These are phyloP conservation scores for Botryosphaeria agaves DNA, from an alignment of 2,329 filamentous ascomycete genomes.

Conservation along the genomic window DNA sequence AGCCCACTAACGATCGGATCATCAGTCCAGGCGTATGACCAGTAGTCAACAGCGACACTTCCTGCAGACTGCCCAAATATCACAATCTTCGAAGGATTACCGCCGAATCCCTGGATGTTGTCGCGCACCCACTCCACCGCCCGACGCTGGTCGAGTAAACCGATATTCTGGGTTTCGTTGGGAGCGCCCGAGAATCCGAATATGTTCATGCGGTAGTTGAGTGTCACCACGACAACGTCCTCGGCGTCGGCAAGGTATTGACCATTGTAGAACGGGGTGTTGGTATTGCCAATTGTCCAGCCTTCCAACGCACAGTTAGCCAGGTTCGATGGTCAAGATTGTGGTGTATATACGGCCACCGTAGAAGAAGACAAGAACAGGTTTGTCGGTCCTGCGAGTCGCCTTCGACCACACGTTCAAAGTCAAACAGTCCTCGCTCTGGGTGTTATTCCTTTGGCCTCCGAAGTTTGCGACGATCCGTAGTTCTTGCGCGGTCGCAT, in stretches of 20 bases:
- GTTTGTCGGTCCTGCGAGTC: conserved; percentile 9
- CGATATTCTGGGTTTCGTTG: conserved; percentile 25
- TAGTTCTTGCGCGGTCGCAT: background rate
- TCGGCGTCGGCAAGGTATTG: conserved; percentile 17
- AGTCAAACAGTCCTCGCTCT: conserved; percentile 17
- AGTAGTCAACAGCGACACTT: conserved; percentile 13
- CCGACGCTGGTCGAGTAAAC: conserved; percentile 34
- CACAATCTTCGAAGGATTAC: conserved; percentile 27
- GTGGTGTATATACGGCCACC: conserved; percentile 17
- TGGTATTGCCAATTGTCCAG: conserved; percentile 17
- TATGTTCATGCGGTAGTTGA: conserved; percentile 26
- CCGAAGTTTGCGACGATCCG: background rate
- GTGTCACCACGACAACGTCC: conserved; percentile 23
- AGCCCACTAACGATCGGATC: conserved; percentile 20
- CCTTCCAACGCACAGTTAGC: conserved; percentile 7
- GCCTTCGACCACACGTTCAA: conserved; percentile 17
- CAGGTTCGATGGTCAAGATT: background rate
- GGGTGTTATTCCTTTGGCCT: background rate
- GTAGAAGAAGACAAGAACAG: conserved; percentile 24
- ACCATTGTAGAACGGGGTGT: conserved; percentile 20
- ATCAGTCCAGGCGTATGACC: conserved; percentile 14
- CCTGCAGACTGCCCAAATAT: conserved; percentile 34
- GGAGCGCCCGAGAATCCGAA: conserved; percentile 23
- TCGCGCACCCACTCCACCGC: conserved; percentile 34
- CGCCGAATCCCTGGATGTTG: conserved; percentile 34